Evolutionary conservation across 495 filamentous ascomycete species (phyloP).

Genomic region (Glarea lozoyensis): DNA sequence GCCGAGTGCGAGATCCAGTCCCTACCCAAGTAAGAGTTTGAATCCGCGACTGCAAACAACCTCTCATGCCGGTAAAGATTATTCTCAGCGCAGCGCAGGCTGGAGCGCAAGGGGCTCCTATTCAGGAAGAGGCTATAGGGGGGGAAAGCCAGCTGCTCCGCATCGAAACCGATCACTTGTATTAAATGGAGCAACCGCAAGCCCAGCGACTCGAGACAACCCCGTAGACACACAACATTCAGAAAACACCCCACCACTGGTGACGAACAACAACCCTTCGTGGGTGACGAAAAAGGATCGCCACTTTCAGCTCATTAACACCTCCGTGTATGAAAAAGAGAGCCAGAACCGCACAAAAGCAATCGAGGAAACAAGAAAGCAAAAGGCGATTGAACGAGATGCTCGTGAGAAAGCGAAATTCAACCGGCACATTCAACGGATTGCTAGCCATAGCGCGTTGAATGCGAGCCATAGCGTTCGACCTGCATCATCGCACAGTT

Average conservation of each 20-base stretch:
- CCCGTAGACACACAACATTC: slow-evolving; percentile 18
- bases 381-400: slow-evolving; percentile 49
- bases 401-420: slow-evolving; percentile 56
- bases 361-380: slow-evolving; percentile 59
- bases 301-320: slow-evolving; percentile 85
- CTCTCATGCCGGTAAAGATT: slow-evolving; percentile 14
- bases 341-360: slow-evolving; percentile 60
- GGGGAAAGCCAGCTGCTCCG: slow-evolving; percentile 32
- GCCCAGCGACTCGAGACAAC: slow-evolving; percentile 14
- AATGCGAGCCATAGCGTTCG: slow-evolving; percentile 11
- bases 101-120: slow-evolving; percentile 19
- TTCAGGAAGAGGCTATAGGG: slow-evolving; percentile 32
- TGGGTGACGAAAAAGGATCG: slow-evolving; percentile 79
- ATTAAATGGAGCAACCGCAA: slow-evolving; percentile 44
- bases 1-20: slow-evolving; percentile 1
- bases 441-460: slow-evolving; percentile 20
- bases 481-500: slow-evolving; percentile 21
- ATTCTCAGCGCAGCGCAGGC: slow-evolving; percentile 21
- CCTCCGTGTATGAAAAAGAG: slow-evolving; percentile 70
- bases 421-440: slow-evolving; percentile 33
- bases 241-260: slow-evolving; percentile 21
- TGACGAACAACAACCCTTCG: slow-evolving; percentile 25
- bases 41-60: not conserved
- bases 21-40: slow-evolving; percentile 11
- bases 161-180: slow-evolving; percentile 69